A percentile compares a stretch with the other conserved stretches of the same genome.
Evolutionary conservation across 805 yeast genomes (phyloP).

Genomic region (Komagataella pastoris): DNA sequence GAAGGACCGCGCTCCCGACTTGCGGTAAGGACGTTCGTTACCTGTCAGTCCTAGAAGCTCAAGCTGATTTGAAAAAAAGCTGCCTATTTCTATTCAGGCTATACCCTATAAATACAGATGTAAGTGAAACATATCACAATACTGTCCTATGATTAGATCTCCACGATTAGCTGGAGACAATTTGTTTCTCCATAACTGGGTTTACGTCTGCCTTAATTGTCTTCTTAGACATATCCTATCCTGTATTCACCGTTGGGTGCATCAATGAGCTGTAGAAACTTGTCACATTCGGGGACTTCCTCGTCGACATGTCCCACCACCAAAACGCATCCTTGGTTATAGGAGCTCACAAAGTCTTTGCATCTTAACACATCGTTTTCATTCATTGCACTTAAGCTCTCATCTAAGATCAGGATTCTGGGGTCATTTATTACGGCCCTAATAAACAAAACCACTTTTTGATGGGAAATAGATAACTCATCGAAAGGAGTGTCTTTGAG

Average conservation of each 20-base stretch:
- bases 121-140: no score
- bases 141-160: no score
- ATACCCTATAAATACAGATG: no score
- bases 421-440: slow-evolving; percentile 75
- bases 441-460: slow-evolving; percentile 63
- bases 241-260: slow-evolving; percentile 17
- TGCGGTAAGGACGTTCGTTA: no score
- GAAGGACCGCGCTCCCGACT: not conserved
- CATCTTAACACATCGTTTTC: slow-evolving; percentile 43
- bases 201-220: not conserved
- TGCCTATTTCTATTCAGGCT: not conserved
- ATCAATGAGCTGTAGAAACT: slow-evolving; percentile 23
- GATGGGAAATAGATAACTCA: slow-evolving; percentile 54
- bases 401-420: slow-evolving; percentile 69
- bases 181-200: no score
- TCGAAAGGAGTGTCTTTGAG: slow-evolving; percentile 28
- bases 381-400: slow-evolving; percentile 87
- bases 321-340: slow-evolving; percentile 55
- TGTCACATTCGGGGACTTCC: slow-evolving; percentile 68
- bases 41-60: no score
- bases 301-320: slow-evolving; percentile 73
- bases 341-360: slow-evolving; percentile 33
- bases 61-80: no score
- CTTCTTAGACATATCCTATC: slow-evolving; percentile 9
- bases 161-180: no score